These are phyloP conservation scores for Ganoderma resinaceum DNA, from an alignment of 1,284 basidiomycete genomes.

Conservation along the genomic window DNA sequence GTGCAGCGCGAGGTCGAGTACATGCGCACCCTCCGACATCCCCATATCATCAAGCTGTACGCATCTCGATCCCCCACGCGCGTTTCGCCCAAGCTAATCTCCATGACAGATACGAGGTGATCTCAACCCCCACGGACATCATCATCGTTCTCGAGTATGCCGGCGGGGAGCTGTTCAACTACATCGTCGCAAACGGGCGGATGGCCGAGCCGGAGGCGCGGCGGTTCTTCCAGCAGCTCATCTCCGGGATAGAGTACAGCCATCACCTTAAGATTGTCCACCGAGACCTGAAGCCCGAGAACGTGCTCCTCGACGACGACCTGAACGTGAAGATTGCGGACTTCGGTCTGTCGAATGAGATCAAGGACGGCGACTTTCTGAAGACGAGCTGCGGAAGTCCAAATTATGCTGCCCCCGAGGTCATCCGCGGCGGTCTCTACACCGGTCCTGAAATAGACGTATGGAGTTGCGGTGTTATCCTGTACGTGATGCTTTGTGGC, in stretches of 20 bases:
- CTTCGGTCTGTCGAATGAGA: slow-evolving; percentile 93
- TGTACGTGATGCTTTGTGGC: slow-evolving; percentile 95
- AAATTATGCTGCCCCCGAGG: slow-evolving; percentile 96
- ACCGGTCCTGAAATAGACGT: slow-evolving; percentile 97
- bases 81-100: slow-evolving; percentile 15
- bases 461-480: slow-evolving; percentile 96
- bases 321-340: slow-evolving; percentile 95
- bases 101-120: slow-evolving; percentile 87
- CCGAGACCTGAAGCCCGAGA: slow-evolving; percentile 95
- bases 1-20: slow-evolving; percentile 97
- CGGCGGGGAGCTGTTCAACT: slow-evolving; percentile 94
- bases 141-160: slow-evolving; percentile 97
- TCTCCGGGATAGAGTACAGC: slow-evolving; percentile 94
- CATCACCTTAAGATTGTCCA: slow-evolving; percentile 96
- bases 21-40: slow-evolving; percentile 89
- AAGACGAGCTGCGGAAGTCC: slow-evolving; percentile 96
- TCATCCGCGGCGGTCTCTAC: slow-evolving; percentile 92
- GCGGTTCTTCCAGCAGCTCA: slow-evolving; percentile 96
- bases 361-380: slow-evolving; percentile 94
- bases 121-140: slow-evolving; percentile 91
- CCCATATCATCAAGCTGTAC: slow-evolving; percentile 96
- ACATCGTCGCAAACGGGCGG: slow-evolving; percentile 89
- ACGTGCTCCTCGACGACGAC: slow-evolving; percentile 80
- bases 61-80: slow-evolving; percentile 36
- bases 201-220: slow-evolving; percentile 88